Conservation (phyloP, 2,329 filamentous ascomycete genomes). For the Talaromyces rugulosus region DNA sequence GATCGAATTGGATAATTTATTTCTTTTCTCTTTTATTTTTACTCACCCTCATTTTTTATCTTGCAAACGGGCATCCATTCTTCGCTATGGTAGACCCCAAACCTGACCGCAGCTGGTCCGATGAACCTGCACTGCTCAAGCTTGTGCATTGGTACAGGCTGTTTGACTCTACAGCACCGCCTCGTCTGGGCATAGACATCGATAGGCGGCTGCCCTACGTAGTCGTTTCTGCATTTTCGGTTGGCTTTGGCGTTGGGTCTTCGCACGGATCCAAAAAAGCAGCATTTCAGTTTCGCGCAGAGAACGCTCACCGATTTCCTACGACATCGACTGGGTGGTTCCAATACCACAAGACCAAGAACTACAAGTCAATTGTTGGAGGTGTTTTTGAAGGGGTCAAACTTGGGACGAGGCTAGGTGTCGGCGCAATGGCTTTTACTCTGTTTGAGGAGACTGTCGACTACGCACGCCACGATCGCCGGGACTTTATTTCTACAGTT, state of each 20-base stretch:
- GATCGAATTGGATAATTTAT: background rate
- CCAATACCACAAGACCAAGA: constrained; percentile 98
- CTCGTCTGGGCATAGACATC: constrained; percentile 59
- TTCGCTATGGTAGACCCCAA: constrained; percentile 4
- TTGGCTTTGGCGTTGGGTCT: constrained; percentile 68
- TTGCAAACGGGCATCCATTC: background rate
- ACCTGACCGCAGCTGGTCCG: constrained; percentile 13
- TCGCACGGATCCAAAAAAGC: constrained; percentile 69
- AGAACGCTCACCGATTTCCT: constrained; percentile 92
- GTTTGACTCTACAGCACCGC: constrained; percentile 33
- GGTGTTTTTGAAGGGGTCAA: constrained; percentile 73
- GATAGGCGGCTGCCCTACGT: constrained; percentile 63
- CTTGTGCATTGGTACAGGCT: constrained; percentile 33
- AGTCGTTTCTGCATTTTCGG: constrained; percentile 57
- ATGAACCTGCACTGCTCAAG: constrained; percentile 22
- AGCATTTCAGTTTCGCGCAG: constrained; percentile 82
- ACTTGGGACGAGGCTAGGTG: constrained; percentile 66
- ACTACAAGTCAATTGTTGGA: constrained; percentile 77
- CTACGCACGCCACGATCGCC: constrained; percentile 51
- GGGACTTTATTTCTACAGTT: constrained; percentile 76
- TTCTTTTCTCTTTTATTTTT: background rate
- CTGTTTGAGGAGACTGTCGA: constrained; percentile 83
- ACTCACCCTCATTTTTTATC: background rate
- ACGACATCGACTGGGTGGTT: constrained; percentile 84
- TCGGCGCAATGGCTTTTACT: constrained; percentile 74